Conservation (phyloP, 306 rosid genomes). For the Benincasa hispida region DNA sequence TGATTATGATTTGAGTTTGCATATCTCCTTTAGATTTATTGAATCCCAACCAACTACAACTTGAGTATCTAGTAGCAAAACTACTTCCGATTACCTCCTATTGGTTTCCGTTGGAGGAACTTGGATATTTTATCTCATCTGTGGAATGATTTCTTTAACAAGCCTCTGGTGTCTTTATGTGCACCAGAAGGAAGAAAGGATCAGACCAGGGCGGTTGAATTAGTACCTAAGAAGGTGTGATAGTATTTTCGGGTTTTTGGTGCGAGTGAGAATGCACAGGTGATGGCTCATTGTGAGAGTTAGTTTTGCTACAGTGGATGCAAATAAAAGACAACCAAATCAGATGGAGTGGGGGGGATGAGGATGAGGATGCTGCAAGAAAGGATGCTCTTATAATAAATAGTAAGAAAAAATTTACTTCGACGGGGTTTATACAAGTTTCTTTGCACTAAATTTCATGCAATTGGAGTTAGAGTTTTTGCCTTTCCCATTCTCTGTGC, state of each 20-base stretch:
- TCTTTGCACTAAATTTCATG: neutral
- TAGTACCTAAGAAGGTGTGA: neutral
- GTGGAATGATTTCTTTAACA: neutral
- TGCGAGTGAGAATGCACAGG: neutral
- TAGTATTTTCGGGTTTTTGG: neutral
- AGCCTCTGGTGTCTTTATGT: neutral
- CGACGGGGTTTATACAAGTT: neutral
- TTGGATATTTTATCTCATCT: neutral
- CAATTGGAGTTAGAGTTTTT: neutral
- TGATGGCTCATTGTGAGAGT: neutral
- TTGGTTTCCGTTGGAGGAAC: neutral
- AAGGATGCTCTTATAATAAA: no score
- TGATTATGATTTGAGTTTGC: neutral
- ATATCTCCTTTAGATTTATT: neutral
- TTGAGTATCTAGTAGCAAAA: neutral
- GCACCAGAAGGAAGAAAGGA: neutral
- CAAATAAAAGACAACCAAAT: neutral
- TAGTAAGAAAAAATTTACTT: neutral
- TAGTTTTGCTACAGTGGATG: neutral
- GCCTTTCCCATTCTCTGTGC: neutral
- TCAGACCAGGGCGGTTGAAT: neutral
- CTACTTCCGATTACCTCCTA: neutral
- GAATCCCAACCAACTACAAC: neutral
- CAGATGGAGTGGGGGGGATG: neutral
- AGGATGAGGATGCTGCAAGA: neutral